Percentiles rank a stretch among this genome's conserved stretches.
Conservation (phyloP, 495 filamentous ascomycete genomes). For the Penicillium fimorum region DNA sequence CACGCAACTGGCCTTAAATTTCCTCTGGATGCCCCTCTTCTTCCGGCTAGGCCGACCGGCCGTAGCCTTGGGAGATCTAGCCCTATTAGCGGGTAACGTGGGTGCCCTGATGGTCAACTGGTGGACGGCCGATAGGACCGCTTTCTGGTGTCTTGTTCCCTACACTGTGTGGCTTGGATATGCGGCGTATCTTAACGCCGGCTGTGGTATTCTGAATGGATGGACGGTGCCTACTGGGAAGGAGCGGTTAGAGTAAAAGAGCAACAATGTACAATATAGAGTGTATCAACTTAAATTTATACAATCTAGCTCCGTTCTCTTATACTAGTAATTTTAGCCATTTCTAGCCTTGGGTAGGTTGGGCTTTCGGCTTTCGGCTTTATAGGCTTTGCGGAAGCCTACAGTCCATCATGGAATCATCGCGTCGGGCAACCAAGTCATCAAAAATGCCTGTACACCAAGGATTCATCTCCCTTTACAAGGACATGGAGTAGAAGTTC, state of each 20-base stretch:
- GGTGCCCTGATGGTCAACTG: conserved; percentile 71
- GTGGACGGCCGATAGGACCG: conserved; percentile 66
- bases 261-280: neutral
- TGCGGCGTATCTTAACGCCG: conserved; percentile 43
- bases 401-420: no score
- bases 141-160: conserved; percentile 72
- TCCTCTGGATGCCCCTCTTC: conserved; percentile 93
- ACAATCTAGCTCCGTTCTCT: no score
- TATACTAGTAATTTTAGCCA: no score
- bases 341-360: no score
- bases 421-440: no score
- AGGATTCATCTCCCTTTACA: no score
- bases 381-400: no score
- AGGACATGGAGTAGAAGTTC: no score
- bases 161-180: conserved; percentile 83
- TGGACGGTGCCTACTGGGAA: conserved; percentile 13
- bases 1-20: conserved; percentile 77
- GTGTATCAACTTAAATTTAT: no score
- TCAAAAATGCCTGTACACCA: no score
- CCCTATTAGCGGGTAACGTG: conserved; percentile 65
- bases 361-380: no score
- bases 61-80: conserved; percentile 72
- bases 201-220: conserved; percentile 21
- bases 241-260: conserved; percentile 14
- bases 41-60: conserved; percentile 69